A percentile compares a stretch with the other conserved stretches of the same genome.
phyloP scores from a whole-genome alignment of 371 early-diverging fungal genomes.

The Mucor sp. region DNA sequence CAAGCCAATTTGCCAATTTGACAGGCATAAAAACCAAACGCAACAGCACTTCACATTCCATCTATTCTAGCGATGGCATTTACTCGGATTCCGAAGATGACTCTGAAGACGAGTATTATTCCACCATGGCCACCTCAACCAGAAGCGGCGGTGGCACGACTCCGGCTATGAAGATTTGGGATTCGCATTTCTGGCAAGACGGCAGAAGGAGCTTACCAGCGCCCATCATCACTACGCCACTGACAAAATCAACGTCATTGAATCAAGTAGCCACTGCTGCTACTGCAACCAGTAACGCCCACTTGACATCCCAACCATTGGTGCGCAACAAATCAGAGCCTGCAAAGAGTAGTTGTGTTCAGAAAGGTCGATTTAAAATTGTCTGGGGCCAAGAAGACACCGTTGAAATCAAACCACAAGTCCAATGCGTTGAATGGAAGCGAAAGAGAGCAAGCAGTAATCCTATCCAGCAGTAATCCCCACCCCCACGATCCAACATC shows the following conservation, averaged over 20 bases:
- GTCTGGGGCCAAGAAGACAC: constrained; percentile 30
- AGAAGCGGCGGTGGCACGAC: background rate
- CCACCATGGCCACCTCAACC: background rate
- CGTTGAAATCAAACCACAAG: background rate
- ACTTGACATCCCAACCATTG: constrained; percentile 10
- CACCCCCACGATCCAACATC: background rate
- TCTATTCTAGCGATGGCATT: background rate
- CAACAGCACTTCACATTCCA: background rate
- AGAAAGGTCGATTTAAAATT: constrained; percentile 48
- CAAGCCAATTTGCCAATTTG: constrained; percentile 26
- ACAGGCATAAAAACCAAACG: constrained; percentile 25
- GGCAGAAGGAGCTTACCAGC: background rate
- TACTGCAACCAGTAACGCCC: background rate
- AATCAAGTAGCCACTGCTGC: background rate
- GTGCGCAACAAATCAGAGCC: constrained; percentile 11
- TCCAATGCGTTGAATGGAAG: constrained; percentile 31
- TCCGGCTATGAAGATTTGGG: constrained; percentile 21
- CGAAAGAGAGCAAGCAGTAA: constrained; percentile 19
- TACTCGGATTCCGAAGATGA: background rate
- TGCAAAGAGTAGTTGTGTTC: constrained; percentile 21
- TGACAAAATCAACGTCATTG: background rate
- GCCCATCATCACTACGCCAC: background rate
- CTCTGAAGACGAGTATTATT: constrained; percentile 4
- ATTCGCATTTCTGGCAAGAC: constrained; percentile 30
- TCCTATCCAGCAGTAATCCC: background rate